Conservation (phyloP, 495 filamentous ascomycete species). For the Trichoderma reesei region DNA sequence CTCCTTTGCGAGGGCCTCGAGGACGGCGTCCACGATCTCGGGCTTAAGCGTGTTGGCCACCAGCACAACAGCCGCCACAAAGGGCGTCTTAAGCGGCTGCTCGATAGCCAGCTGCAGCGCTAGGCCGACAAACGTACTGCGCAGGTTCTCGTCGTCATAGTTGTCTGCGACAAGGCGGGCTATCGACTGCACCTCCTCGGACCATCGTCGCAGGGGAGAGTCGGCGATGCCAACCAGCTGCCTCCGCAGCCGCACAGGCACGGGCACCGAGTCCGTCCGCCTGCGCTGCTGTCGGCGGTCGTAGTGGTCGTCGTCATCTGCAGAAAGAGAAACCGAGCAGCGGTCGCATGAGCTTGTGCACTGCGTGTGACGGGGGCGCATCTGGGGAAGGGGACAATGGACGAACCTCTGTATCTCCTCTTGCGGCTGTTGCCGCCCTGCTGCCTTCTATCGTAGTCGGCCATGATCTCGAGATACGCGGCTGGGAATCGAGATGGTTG, state of each 20-base stretch:
- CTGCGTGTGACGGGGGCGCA: not conserved
- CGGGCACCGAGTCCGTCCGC: constrained; percentile 70
- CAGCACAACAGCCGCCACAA: constrained; percentile 71
- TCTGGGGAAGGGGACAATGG: not conserved
- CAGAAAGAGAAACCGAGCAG: not conserved
- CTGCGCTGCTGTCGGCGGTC: constrained; percentile 63
- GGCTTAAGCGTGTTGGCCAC: constrained; percentile 63
- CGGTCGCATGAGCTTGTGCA: constrained; percentile 12
- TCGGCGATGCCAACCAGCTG: constrained; percentile 78
- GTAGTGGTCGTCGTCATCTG: constrained; percentile 60
- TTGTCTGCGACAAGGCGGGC: constrained; percentile 68
- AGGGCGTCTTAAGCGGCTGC: constrained; percentile 94
- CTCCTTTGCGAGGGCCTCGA: constrained; percentile 47
- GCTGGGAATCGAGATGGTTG: not conserved
- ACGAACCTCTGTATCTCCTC: constrained; percentile 44
- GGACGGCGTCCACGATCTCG: constrained; percentile 57
- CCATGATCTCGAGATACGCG: constrained; percentile 39
- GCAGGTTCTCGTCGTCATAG: constrained; percentile 64
- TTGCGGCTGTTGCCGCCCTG: constrained; percentile 57
- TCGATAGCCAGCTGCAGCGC: constrained; percentile 69
- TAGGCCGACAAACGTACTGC: constrained; percentile 57
- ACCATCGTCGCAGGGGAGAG: constrained; percentile 67
- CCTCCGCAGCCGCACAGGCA: constrained; percentile 64
- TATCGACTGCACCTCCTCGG: constrained; percentile 70
- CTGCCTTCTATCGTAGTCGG: constrained; percentile 60